Evolutionary conservation across 768 basidiomycete species (phyloP).

Genomic region (Peribolospora baueri): DNA sequence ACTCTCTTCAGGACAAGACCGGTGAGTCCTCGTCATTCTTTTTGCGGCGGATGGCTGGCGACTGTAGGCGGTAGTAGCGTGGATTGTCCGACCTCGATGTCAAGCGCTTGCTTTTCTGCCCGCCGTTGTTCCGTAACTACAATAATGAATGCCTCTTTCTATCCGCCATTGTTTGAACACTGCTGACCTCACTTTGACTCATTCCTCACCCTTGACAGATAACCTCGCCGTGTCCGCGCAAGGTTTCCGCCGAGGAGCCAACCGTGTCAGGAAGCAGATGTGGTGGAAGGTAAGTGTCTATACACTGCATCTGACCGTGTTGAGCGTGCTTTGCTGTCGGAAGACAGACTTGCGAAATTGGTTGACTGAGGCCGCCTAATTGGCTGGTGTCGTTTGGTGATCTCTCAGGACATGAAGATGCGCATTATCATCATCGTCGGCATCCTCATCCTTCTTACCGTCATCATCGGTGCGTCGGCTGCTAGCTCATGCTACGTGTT

Average conservation of each 20-base stretch:
- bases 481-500: background rate
- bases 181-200: background rate
- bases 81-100: too few relatives aligned
- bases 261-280: constrained; percentile 81
- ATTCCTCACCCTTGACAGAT: constrained; percentile 27
- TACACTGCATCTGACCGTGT: background rate
- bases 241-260: constrained; percentile 90
- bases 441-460: constrained; percentile 68
- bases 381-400: constrained; percentile 3
- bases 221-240: constrained; percentile 96
- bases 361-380: background rate
- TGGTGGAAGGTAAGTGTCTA: constrained; percentile 14
- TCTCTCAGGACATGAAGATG: constrained; percentile 40
- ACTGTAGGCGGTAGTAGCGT: background rate
- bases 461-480: constrained; percentile 44
- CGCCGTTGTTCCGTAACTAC: too few relatives aligned
- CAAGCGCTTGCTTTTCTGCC: too few relatives aligned
- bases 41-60: background rate
- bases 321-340: constrained; percentile 20
- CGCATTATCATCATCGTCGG: constrained; percentile 83
- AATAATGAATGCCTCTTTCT: too few relatives aligned
- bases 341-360: background rate
- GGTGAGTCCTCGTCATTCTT: constrained; percentile 31
- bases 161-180: too few relatives aligned
- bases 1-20: constrained; percentile 91